Evolutionary conservation across 345 rosid species (phyloP), one percentile per base, ranked within the genome.

Genomic region (Melastoma malabathricum): DNA sequence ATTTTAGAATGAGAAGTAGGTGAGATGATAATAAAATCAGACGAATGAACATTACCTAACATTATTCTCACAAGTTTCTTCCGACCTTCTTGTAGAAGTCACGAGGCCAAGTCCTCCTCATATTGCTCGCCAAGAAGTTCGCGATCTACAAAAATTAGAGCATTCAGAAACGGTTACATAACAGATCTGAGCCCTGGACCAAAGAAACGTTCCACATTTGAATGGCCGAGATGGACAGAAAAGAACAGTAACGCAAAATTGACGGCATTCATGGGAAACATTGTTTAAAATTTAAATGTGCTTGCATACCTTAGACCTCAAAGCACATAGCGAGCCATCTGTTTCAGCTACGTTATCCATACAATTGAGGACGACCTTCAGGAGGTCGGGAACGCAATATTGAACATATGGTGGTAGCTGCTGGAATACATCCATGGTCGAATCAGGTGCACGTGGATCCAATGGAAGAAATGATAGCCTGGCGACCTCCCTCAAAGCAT

Each of bases 401-500:
- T 81, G 95, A 60, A 93, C 88, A 60, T 85, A 70, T 48, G 81
- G 84, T 54, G 99, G 84, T 46, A 87, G 73, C 46, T 70, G 83
- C 73, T 81, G 83, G 67, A 79, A 80, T 54, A 64, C 65, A 27
- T 78, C 77, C 10, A 60, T 3, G 1, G 69, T 71, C 59, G 65
- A 59, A 65, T 85, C 83, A 1, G 89, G 83, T 46, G 64, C 63
- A 57, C 95, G 76, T 48, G 97, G 99, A 74, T 85, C 99, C 14
- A 88, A 73, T 45, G 90, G 81, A 58, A 93, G 86, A 59, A 93
- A 88, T 1, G 89, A 86, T 64, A 88, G 86, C 66, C 75, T 88
- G 50, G 97, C 89, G 25, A 93, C 76, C 76, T 85, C 99, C 73
- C 89, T 81, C 48, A 93, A 67, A 48, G 93, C 86, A 75, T 88